Evolutionary conservation across 495 filamentous ascomycete species (phyloP).

Genomic region (Jackrogersella multiformis): DNA sequence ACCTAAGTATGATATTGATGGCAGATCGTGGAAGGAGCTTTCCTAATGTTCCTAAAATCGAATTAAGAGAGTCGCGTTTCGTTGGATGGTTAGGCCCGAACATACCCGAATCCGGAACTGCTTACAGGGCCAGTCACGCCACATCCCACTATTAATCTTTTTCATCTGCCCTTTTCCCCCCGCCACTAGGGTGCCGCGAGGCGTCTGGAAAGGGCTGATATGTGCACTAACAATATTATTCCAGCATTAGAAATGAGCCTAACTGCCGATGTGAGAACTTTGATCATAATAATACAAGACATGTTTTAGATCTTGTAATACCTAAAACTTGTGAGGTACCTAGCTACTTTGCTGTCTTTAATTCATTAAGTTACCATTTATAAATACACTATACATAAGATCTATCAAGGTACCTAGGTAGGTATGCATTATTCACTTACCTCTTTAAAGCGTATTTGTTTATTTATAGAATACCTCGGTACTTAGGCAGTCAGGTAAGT

Average conservation of each 20-base stretch:
- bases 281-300: too few species aligned
- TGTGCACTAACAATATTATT: not conserved
- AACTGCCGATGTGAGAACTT: too few species aligned
- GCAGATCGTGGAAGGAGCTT: conserved; percentile 23
- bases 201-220: conserved; percentile 37
- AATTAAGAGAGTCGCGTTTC: conserved; percentile 27
- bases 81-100: conserved; percentile 35
- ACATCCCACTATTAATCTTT: conserved; percentile 40
- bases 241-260: conserved; percentile 20
- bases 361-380: too few species aligned
- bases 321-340: not conserved
- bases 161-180: not conserved
- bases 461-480: too few species aligned
- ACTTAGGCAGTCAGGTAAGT: too few species aligned
- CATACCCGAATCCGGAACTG: conserved; percentile 37
- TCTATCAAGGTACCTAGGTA: too few species aligned
- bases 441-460: too few species aligned
- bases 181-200: conserved; percentile 18
- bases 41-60: too few species aligned
- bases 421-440: too few species aligned
- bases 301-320: too few species aligned
- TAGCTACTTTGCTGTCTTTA: too few species aligned
- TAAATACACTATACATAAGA: too few species aligned
- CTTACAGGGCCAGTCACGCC: conserved; percentile 41
- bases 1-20: conserved; percentile 31